These are phyloP conservation scores for Trypanosoma lewisi DNA, from an alignment of 208 protist genomes.

Conservation along the genomic window DNA sequence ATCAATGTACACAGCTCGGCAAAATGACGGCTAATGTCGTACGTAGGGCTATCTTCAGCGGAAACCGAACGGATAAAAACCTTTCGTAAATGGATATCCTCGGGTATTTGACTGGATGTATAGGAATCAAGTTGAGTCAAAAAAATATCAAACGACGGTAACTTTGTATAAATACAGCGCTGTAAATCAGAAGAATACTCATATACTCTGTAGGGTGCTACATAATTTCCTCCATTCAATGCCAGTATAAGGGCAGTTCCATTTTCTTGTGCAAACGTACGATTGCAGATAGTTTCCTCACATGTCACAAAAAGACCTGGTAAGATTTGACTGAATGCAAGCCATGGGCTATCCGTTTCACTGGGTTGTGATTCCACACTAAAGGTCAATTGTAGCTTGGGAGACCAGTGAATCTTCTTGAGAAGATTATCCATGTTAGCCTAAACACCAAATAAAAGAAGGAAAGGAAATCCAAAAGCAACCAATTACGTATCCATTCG, in stretches of 20 bases:
- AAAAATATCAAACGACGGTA: slow-evolving; percentile 49
- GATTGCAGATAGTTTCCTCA: slow-evolving; percentile 37
- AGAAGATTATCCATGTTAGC: slow-evolving; percentile 11
- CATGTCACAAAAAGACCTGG: slow-evolving; percentile 76
- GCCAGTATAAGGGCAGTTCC: slow-evolving; percentile 69
- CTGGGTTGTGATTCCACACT: slow-evolving; percentile 24
- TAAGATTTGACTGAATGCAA: slow-evolving; percentile 71
- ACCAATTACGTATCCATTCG: slow-evolving; percentile 1
- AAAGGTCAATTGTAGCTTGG: slow-evolving; percentile 21
- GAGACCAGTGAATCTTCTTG: slow-evolving; percentile 40
- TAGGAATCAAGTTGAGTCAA: slow-evolving; percentile 44
- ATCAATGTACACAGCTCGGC: slow-evolving; percentile 59
- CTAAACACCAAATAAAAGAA: slow-evolving; percentile 3
- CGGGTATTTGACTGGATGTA: slow-evolving; percentile 18
- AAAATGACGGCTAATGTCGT: slow-evolving; percentile 73
- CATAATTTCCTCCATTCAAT: slow-evolving; percentile 50
- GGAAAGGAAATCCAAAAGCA: slow-evolving; percentile 4
- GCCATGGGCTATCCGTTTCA: slow-evolving; percentile 45
- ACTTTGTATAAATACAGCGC: slow-evolving; percentile 28
- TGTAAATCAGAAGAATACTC: slow-evolving; percentile 23
- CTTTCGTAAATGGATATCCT: slow-evolving; percentile 26
- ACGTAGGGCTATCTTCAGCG: slow-evolving; percentile 67
- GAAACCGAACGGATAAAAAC: slow-evolving; percentile 70
- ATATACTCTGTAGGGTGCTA: slow-evolving; percentile 58
- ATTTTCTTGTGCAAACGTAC: slow-evolving; percentile 30